Evolutionary conservation across 768 basidiomycete genomes (phyloP).

Genomic region (Flagelloscypha sp.): DNA sequence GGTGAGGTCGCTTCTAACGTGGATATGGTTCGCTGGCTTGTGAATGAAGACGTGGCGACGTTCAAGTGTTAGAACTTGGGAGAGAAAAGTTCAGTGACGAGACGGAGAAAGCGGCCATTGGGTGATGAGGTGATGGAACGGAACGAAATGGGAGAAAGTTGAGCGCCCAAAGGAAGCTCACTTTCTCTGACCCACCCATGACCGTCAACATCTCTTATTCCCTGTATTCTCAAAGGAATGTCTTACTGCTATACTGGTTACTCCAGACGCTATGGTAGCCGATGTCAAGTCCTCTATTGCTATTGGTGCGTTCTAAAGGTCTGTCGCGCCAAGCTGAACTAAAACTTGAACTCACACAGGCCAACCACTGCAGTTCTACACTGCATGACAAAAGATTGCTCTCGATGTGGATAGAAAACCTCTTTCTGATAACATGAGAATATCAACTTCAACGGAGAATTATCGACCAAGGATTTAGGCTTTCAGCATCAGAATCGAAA

Average conservation of each 20-base stretch:
- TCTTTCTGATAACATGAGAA: conserved; percentile 53
- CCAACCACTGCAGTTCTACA: conserved; percentile 45
- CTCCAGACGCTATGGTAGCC: conserved; percentile 45
- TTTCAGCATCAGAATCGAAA: no score
- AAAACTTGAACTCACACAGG: no score
- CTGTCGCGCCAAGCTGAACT: not conserved
- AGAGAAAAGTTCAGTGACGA: no score
- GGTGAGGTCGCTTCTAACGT: no score
- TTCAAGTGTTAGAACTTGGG: no score
- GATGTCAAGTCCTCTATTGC: conserved; percentile 66
- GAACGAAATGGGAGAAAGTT: no score
- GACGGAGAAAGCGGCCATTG: no score
- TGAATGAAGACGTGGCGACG: no score
- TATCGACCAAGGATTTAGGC: conserved; percentile 85
- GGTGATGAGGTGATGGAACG: no score
- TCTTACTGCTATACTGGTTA: conserved; percentile 42
- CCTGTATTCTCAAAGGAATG: conserved; percentile 41
- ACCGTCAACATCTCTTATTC: conserved; percentile 46
- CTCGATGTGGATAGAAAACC: conserved; percentile 53
- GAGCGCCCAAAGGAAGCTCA: no score
- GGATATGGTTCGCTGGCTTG: no score
- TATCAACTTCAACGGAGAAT: conserved; percentile 50
- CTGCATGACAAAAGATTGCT: conserved; percentile 65
- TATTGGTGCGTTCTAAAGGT: conserved; percentile 45
- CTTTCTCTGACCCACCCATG: no score